phyloP scores from a whole-genome alignment of 768 basidiomycete genomes.

The Megacollybia marginata region DNA sequence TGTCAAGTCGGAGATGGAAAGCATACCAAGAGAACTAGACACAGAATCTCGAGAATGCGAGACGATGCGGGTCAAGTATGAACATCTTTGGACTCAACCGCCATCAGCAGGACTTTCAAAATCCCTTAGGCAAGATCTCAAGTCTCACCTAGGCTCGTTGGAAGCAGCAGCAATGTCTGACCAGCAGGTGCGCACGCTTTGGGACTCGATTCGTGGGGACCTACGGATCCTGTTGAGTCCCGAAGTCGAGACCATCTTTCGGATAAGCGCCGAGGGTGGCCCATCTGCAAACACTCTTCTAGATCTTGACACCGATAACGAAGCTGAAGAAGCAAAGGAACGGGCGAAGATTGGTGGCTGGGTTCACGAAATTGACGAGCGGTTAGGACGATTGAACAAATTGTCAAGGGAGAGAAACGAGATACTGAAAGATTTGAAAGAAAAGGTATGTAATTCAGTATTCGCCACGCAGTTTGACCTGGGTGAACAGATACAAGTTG shows the following conservation, averaged over 20 bases:
- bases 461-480: background rate
- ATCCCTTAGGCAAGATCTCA: constrained; percentile 68
- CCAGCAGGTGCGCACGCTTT: constrained; percentile 62
- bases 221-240: constrained; percentile 54
- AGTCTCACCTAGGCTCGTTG: constrained; percentile 62
- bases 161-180: constrained; percentile 78
- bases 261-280: constrained; percentile 39
- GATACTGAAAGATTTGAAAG: constrained; percentile 89
- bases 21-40: constrained; percentile 62
- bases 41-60: constrained; percentile 85
- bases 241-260: constrained; percentile 57
- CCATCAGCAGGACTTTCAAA: constrained; percentile 74
- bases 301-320: constrained; percentile 31
- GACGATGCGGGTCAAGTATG: constrained; percentile 78
- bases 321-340: constrained; percentile 60
- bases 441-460: constrained; percentile 54
- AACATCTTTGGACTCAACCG: constrained; percentile 79
- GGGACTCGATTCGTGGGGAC: constrained; percentile 63
- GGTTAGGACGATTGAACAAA: constrained; percentile 70
- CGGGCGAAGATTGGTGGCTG: constrained; percentile 56
- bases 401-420: constrained; percentile 81
- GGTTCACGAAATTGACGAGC: constrained; percentile 73
- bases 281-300: constrained; percentile 21
- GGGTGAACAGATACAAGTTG: constrained; percentile 72
- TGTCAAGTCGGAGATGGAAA: constrained; percentile 56